phyloP scores from a whole-genome alignment of 495 filamentous ascomycete genomes.

The Neurospora sp. region DNA sequence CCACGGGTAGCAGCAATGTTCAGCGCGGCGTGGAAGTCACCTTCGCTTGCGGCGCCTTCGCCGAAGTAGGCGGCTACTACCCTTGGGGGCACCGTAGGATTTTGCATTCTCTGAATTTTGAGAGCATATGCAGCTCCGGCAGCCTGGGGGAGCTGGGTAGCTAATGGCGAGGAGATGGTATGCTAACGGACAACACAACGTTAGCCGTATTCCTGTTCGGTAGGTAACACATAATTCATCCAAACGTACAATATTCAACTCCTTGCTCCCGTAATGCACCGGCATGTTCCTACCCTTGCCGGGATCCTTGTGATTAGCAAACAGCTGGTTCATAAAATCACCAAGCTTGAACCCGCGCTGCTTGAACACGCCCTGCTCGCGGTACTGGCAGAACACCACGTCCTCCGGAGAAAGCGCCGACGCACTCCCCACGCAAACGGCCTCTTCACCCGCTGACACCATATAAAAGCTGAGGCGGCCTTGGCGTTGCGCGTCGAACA shows the following conservation, averaged over 20 bases:
- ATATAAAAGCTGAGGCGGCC: slow-evolving; percentile 91
- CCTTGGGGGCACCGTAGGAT: slow-evolving; percentile 52
- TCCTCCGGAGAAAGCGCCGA: slow-evolving; percentile 74
- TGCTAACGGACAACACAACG: slow-evolving; percentile 41
- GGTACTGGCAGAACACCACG: slow-evolving; percentile 89
- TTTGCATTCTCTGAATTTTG: slow-evolving; percentile 70
- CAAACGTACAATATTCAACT: slow-evolving; percentile 63
- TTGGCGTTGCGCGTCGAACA: slow-evolving; percentile 81
- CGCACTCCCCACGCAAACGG: slow-evolving; percentile 78
- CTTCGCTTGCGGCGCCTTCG: slow-evolving; percentile 94
- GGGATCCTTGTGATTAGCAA: slow-evolving; percentile 74
- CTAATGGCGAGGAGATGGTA: slow-evolving; percentile 86
- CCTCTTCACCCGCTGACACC: slow-evolving; percentile 94
- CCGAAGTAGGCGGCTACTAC: slow-evolving; percentile 90
- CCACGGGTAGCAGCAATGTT: slow-evolving; percentile 93
- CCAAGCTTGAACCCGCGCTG: slow-evolving; percentile 80
- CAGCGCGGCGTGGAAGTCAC: slow-evolving; percentile 93
- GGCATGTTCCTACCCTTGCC: slow-evolving; percentile 94
- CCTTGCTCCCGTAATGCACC: slow-evolving; percentile 82
- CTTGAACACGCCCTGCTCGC: slow-evolving; percentile 82
- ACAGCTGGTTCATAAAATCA: slow-evolving; percentile 92
- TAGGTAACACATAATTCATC: no score
- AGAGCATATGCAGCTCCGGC: slow-evolving; percentile 89
- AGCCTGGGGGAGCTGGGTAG: slow-evolving; percentile 93
- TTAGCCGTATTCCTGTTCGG: slow-evolving; percentile 4